Percentiles rank a stretch among this genome's conserved stretches.
These are phyloP conservation scores for Penicillium hordei DNA, from an alignment of 2,329 filamentous ascomycete genomes.

Conservation along the genomic window DNA sequence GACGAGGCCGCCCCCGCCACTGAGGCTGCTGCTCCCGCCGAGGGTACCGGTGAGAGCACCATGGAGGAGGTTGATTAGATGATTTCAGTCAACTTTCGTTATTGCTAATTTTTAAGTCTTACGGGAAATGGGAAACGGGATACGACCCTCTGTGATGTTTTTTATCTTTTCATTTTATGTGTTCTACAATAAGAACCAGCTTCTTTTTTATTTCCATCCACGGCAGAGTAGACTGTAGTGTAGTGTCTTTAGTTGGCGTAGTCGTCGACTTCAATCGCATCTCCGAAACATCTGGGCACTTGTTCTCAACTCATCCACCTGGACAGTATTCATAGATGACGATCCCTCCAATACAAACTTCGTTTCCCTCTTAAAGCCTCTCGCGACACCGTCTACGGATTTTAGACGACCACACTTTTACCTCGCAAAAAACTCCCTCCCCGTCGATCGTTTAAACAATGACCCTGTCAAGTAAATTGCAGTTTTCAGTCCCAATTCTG, in stretches of 20 bases:
- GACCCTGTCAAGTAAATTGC: neutral
- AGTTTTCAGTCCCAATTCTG: neutral
- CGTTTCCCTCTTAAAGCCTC: neutral
- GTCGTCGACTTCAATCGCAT: neutral
- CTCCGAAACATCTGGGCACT: neutral
- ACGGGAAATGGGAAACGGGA: slow-evolving; percentile 33
- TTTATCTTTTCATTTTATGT: slow-evolving; percentile 12
- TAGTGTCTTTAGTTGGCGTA: neutral
- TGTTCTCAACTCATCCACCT: neutral
- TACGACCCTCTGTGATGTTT: slow-evolving; percentile 29
- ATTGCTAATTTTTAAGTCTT: slow-evolving; percentile 25
- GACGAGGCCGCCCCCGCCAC: slow-evolving; percentile 65
- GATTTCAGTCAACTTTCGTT: slow-evolving; percentile 10
- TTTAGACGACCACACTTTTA: no score
- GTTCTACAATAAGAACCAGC: slow-evolving; percentile 8
- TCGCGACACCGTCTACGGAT: neutral
- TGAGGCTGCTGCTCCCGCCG: slow-evolving; percentile 61
- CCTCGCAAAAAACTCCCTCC: neutral
- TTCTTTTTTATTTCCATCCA: neutral
- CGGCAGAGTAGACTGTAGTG: neutral
- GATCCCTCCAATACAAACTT: no score
- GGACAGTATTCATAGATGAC: no score
- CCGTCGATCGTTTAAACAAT: neutral
- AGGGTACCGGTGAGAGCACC: slow-evolving; percentile 77
- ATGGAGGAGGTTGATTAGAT: slow-evolving; percentile 99